Conservation (phyloP, 1,284 basidiomycete genomes). For the Tilletia indica region DNA sequence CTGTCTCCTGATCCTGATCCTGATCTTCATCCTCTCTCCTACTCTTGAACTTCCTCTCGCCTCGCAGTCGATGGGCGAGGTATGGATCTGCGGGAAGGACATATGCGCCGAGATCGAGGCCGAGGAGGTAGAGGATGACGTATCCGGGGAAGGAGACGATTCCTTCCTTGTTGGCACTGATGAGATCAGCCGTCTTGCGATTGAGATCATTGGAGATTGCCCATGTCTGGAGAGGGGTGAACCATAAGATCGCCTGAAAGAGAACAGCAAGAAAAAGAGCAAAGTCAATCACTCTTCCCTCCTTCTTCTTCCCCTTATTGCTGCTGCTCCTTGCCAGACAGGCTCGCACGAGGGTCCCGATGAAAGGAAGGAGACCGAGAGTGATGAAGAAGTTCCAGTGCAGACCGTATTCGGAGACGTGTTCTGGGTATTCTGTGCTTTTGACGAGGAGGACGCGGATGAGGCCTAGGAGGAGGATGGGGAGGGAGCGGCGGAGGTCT, state of each 20-base stretch:
- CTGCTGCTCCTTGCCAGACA: constrained; percentile 49
- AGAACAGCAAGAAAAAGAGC: not conserved
- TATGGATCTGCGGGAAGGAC: constrained; percentile 73
- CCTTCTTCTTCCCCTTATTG: not conserved
- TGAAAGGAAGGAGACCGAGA: constrained; percentile 73
- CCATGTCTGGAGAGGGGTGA: constrained; percentile 36
- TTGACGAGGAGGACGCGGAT: constrained; percentile 83
- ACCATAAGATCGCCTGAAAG: constrained; percentile 28
- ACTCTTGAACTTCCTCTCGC: constrained; percentile 19
- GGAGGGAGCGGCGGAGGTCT: constrained; percentile 65
- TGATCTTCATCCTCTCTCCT: constrained; percentile 17
- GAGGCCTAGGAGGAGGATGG: constrained; percentile 73
- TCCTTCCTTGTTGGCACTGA: constrained; percentile 90
- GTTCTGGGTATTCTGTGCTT: constrained; percentile 90
- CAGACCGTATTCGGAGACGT: constrained; percentile 89
- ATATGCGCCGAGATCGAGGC: constrained; percentile 76
- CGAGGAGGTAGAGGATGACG: constrained; percentile 81
- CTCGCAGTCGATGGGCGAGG: constrained; percentile 35
- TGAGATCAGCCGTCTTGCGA: constrained; percentile 61
- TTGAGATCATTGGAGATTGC: constrained; percentile 26
- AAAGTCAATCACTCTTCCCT: not conserved
- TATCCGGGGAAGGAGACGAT: constrained; percentile 81
- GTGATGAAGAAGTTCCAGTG: constrained; percentile 99
- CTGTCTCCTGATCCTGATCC: not conserved
- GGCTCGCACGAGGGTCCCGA: constrained; percentile 64